Base-by-base conservation (phyloP, 1,284 basidiomycete species). In the Afroboletus lepidellus region DNA sequence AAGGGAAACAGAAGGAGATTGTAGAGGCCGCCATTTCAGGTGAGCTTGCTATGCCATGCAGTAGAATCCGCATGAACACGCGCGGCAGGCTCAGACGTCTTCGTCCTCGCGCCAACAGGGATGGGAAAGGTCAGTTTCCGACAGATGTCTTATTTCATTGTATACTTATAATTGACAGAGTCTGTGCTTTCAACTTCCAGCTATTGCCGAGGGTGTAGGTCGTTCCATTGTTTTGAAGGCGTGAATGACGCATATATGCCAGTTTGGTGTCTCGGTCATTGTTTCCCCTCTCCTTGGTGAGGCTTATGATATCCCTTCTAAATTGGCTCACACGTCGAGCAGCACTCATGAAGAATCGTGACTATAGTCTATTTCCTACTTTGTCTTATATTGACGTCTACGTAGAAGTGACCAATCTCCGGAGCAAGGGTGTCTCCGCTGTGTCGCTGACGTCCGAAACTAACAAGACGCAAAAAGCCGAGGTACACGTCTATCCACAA, bases 281-380 rank as follows among this genome's bases (percentile, higher is more conserved):
- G 77, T 94, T 16, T 90, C 88, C 0, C 92, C 92, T 16, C 74
- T 94, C 15, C 74, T 92, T 1, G 83, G 90, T 53, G 46, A 45
- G 47, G 32, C n/a, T 20, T 11, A 18, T 33, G 47, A 29, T 20
- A 12, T 5, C n/a, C 13, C 20, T 38, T 24, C 34, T 36, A 21
- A 8, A 11, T 33, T 39, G 5, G 47, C 43, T 55, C 41, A 53
- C 20, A 8, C 23, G 33, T 30, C n/a, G 15, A 12, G 29, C 32
- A 90, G 90, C 90, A 20, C 69, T 94, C 20, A 94, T 94, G 85
- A 84, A 87, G 62, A 88, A 94, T 62, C 92, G 87, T 87, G 57
- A 66, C 76, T 63, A 34, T 2, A n/a, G 2, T 44, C 29, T 16
- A 7, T 5, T 7, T 39, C 13, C n/a, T 3, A n/a, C 18, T 12